Base-by-base conservation (phyloP, 768 basidiomycete genomes). In the Lactifluus piperatus region DNA sequence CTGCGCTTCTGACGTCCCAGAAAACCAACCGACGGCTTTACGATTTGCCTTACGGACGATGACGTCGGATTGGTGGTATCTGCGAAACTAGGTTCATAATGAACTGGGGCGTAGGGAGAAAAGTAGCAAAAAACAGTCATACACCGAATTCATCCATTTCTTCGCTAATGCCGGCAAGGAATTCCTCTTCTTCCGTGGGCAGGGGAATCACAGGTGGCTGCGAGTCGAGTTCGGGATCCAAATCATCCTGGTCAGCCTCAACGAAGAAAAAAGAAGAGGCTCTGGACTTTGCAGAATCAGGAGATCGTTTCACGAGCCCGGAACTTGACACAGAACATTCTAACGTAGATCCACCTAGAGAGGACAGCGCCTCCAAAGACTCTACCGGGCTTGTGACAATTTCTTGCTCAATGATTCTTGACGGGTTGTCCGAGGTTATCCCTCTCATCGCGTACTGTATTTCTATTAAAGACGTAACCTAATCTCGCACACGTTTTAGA, bases 11-110 rank as follows among this genome's bases (percentile, higher is more conserved):
- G 71, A 71, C 24, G 70, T 72, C 24, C 76, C 77, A 5, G 72
- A 65, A 77, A 79, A 81, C 78, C 80, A 82, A 4, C 74, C 77
- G 22, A 63, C 36, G n/a, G 53, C 62, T 39, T 60, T 59, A 22
- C 62, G 54, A 52, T 64, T 59, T 22, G 58, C 51, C 39, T 69
- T 69, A n/a, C 72, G 72, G 37, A 76, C 65, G 6, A 68, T 67
- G 16, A 81, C 68, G 16, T 81, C 76, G 1, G 78, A 79, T 52
- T 78, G 78, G 57, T 80, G 79, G 59, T 79, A 80, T 54, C 76
- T 72, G 47, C 70, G 72, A 54, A 79, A 81, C 80, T 81, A 58
- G 3, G 43, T 1, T 44, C 29, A 14, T 16, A n/a, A 45, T 54
- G 60, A 57, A 54, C 22, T 2, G 54, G 24, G 16, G 7, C 18